These are phyloP conservation scores for Saccharomyces hybrid DNA, from an alignment of 1,139 yeast genomes.

Conservation along the genomic window DNA sequence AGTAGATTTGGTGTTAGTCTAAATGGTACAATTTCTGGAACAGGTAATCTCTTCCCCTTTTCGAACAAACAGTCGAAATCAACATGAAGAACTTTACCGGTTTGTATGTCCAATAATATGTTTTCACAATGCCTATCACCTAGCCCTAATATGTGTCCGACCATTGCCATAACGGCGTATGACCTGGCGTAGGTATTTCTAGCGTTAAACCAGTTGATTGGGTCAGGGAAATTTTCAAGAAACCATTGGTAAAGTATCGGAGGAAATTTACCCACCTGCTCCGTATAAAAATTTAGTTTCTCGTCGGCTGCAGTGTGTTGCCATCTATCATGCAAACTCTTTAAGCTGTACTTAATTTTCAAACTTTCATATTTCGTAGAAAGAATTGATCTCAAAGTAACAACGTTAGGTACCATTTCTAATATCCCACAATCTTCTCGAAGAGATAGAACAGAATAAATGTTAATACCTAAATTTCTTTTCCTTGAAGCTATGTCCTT, in stretches of 20 bases:
- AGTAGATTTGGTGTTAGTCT: slow-evolving; percentile 80
- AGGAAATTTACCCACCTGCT: slow-evolving; percentile 40
- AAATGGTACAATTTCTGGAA: slow-evolving; percentile 92
- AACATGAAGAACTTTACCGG: slow-evolving; percentile 83
- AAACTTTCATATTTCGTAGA: slow-evolving; percentile 38
- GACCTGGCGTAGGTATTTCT: slow-evolving; percentile 70
- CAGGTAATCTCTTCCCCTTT: slow-evolving; percentile 46
- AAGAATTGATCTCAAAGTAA: slow-evolving; percentile 69
- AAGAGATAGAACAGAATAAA: slow-evolving; percentile 85
- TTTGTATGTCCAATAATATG: slow-evolving; percentile 60
- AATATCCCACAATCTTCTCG: slow-evolving; percentile 84
- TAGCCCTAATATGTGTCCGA: slow-evolving; percentile 81
- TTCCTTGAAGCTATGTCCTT: slow-evolving; percentile 66
- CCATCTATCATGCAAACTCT: slow-evolving; percentile 27
- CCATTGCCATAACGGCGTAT: slow-evolving; percentile 95
- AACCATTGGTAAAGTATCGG: slow-evolving; percentile 88
- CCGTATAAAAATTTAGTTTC: slow-evolving; percentile 28
- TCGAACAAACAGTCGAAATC: slow-evolving; percentile 94
- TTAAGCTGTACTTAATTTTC: slow-evolving; percentile 30
- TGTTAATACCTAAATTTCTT: slow-evolving; percentile 61
- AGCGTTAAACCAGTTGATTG: slow-evolving; percentile 78
- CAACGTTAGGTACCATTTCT: slow-evolving; percentile 85
- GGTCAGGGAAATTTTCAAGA: slow-evolving; percentile 81
- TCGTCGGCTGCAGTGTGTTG: slow-evolving; percentile 21
- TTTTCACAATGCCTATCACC: slow-evolving; percentile 98